These are phyloP conservation scores for Epicoccum sorghinum DNA, from an alignment of 2,329 filamentous ascomycete genomes.

Conservation along the genomic window DNA sequence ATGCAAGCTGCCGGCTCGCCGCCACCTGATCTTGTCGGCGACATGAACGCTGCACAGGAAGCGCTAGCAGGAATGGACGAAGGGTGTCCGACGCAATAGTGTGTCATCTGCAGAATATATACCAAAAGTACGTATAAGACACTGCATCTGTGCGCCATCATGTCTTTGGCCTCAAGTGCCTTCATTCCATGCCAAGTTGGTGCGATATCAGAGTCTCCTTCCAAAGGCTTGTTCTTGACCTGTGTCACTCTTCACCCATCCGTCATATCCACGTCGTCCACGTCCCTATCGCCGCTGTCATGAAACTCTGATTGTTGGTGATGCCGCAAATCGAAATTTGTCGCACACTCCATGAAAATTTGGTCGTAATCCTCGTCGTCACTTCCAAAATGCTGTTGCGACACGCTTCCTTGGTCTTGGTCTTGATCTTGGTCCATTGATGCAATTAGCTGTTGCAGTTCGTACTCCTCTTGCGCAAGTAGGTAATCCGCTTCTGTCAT, in stretches of 20 bases:
- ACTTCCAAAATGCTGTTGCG: constrained; percentile 52
- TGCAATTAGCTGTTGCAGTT: constrained; percentile 53
- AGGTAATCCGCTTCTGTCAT: constrained; percentile 49
- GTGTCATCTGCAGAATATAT: constrained; percentile 6
- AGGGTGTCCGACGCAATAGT: constrained; percentile 67
- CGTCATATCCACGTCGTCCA: constrained; percentile 45
- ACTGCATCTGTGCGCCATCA: neutral
- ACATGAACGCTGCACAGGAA: constrained; percentile 84
- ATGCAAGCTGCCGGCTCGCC: constrained; percentile 97
- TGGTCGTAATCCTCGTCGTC: constrained; percentile 67
- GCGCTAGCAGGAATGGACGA: constrained; percentile 61
- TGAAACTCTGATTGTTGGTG: constrained; percentile 27
- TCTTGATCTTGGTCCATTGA: constrained; percentile 46
- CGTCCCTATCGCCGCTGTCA: constrained; percentile 15
- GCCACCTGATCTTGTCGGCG: constrained; percentile 87
- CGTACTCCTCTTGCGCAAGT: constrained; percentile 51
- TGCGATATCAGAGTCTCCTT: no score
- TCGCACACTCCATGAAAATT: constrained; percentile 67
- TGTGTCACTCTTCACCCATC: constrained; percentile 21
- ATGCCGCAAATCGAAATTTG: constrained; percentile 53
- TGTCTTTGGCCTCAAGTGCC: neutral
- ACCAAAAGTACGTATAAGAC: neutral
- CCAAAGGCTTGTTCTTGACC: neutral
- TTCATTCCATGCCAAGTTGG: neutral
- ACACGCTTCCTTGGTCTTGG: constrained; percentile 20